A percentile compares a stretch with the other conserved stretches of the same genome.
phyloP scores from a whole-genome alignment of 371 early-diverging fungal genomes.

The Smittium culicis region DNA sequence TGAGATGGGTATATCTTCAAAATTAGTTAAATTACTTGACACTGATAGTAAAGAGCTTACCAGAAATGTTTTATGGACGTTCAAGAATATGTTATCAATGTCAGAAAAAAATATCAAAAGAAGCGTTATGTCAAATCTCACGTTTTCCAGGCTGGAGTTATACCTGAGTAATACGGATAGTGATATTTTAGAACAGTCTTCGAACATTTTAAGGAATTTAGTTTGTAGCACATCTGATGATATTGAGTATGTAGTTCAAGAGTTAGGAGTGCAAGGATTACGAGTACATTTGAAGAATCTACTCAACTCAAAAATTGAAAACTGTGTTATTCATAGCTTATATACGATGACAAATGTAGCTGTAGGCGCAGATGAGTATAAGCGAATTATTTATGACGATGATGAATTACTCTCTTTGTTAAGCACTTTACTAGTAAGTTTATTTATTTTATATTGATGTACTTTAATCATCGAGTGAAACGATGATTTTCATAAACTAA shows the following conservation, averaged over 20 bases:
- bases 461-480: too few species aligned
- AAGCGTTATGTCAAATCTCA: slow-evolving; percentile 15
- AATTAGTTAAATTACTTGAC: slow-evolving; percentile 16
- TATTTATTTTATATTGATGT: not conserved
- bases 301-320: not conserved
- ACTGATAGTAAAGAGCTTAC: slow-evolving; percentile 13
- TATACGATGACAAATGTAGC: slow-evolving; percentile 11
- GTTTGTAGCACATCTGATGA: slow-evolving; percentile 6
- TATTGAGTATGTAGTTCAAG: not conserved
- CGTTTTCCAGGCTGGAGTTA: slow-evolving; percentile 14
- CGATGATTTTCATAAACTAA: too few species aligned
- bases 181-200: slow-evolving; percentile 23
- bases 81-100: slow-evolving; percentile 22
- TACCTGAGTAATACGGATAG: slow-evolving; percentile 14
- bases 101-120: slow-evolving; percentile 20
- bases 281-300: not conserved
- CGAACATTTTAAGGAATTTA: slow-evolving; percentile 23
- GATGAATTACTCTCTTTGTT: not conserved
- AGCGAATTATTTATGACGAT: slow-evolving; percentile 5
- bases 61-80: slow-evolving; percentile 28
- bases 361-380: not conserved
- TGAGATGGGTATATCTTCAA: slow-evolving; percentile 21
- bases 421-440: not conserved
- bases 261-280: not conserved
- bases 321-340: not conserved